phyloP scores from a whole-genome alignment of 2,329 filamentous ascomycete genomes.

The Pseudogymnoascus sp. region DNA sequence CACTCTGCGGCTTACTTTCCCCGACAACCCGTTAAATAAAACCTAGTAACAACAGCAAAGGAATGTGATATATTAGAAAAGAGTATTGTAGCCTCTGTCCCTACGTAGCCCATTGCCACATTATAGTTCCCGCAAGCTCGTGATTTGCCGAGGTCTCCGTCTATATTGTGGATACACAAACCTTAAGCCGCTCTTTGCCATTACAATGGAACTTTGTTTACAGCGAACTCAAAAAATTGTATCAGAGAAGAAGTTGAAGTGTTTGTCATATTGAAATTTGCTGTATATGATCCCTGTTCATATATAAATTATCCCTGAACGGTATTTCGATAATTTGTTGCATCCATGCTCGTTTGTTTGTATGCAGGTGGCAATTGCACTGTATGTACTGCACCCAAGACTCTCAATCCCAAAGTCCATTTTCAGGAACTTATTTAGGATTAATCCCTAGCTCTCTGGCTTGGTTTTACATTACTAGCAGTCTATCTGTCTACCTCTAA shows the following conservation, averaged over 20 bases:
- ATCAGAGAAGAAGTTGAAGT: not conserved
- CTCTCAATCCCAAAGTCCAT: not conserved
- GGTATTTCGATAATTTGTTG: not conserved
- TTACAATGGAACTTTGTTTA: constrained; percentile 5
- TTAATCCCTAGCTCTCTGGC: not conserved
- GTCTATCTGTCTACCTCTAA: constrained; percentile 10
- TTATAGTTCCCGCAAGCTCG: not conserved
- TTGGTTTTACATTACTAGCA: not conserved
- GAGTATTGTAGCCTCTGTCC: not conserved
- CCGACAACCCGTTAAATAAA: not conserved
- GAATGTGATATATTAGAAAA: not conserved
- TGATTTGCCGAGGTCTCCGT: constrained; percentile 4
- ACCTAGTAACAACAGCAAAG: not conserved
- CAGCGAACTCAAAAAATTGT: not conserved
- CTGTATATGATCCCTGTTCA: not conserved
- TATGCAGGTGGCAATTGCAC: not conserved
- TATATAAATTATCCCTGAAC: not conserved
- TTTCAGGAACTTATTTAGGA: not conserved
- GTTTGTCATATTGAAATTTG: not conserved
- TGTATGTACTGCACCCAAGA: not conserved
- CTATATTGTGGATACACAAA: not conserved
- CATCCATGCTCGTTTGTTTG: not conserved
- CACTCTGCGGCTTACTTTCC: not conserved
- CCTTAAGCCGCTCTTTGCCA: not conserved
- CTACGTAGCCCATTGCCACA: not conserved